Percentiles rank a stretch among this genome's conserved stretches.
These are phyloP conservation scores for Penicillium aurantiogriseum DNA, from an alignment of 2,329 filamentous ascomycete genomes.

Conservation along the genomic window DNA sequence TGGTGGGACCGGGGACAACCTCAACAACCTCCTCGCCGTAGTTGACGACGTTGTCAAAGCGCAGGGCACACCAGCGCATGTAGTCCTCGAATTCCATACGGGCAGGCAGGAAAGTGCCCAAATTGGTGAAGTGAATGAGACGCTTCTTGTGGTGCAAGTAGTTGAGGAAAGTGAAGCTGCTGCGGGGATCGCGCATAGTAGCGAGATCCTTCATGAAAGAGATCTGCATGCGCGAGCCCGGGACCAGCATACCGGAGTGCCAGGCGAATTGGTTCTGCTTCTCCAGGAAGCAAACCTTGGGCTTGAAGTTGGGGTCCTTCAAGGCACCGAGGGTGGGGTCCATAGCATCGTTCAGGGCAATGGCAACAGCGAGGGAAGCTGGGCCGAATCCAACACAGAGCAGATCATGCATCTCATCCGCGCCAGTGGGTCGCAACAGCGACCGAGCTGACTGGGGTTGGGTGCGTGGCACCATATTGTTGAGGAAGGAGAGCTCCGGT, in stretches of 20 bases:
- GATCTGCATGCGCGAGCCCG: slow-evolving; percentile 94
- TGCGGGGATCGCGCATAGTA: slow-evolving; percentile 80
- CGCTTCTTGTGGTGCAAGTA: slow-evolving; percentile 80
- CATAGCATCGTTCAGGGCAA: slow-evolving; percentile 80
- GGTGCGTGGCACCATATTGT: slow-evolving; percentile 23
- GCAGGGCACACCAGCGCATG: slow-evolving; percentile 83
- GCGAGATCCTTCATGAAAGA: slow-evolving; percentile 96
- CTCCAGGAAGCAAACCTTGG: slow-evolving; percentile 84
- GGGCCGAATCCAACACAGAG: slow-evolving; percentile 92
- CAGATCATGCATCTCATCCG: slow-evolving; percentile 73
- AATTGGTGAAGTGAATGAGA: slow-evolving; percentile 87
- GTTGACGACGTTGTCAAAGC: slow-evolving; percentile 69
- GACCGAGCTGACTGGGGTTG: slow-evolving; percentile 33
- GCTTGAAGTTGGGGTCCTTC: slow-evolving; percentile 42
- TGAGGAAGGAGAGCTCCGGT: slow-evolving; percentile 29
- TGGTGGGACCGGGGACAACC: slow-evolving; percentile 60
- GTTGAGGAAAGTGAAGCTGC: slow-evolving; percentile 92
- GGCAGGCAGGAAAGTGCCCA: slow-evolving; percentile 82
- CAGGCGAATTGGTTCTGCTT: slow-evolving; percentile 80
- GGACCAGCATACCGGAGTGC: slow-evolving; percentile 94
- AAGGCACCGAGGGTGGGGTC: slow-evolving; percentile 43
- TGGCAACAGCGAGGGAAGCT: slow-evolving; percentile 82
- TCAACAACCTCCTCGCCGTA: slow-evolving; percentile 77
- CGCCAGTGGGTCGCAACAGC: slow-evolving; percentile 53
- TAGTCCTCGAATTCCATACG: slow-evolving; percentile 93